These are phyloP conservation scores for Prorocentrum cordatum DNA, from an alignment of 169 alveolate genomes.

Conservation along the genomic window DNA sequence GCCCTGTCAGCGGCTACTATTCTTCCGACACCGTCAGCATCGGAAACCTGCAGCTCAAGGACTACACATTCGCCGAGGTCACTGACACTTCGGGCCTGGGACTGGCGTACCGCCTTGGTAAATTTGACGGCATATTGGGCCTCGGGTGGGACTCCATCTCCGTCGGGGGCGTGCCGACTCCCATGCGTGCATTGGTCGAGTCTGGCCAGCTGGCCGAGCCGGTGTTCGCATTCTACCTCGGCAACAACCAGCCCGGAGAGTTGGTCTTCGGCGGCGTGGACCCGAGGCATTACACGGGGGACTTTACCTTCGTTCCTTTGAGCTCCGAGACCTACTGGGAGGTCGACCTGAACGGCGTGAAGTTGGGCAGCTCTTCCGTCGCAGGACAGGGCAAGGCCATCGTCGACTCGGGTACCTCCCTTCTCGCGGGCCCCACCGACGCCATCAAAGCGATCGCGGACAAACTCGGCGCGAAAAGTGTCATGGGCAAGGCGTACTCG, in stretches of 20 bases:
- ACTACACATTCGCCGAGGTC: constrained; percentile 78
- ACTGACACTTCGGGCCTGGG: constrained; percentile 74
- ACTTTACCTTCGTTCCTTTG: constrained; percentile 77
- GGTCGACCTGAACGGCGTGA: constrained; percentile 71
- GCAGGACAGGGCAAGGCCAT: constrained; percentile 67
- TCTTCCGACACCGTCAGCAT: constrained; percentile 75
- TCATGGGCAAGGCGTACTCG: constrained; percentile 28
- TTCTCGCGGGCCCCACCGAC: constrained; percentile 75
- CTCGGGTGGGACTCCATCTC: constrained; percentile 61
- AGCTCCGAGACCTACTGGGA: constrained; percentile 78
- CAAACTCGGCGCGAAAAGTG: constrained; percentile 53
- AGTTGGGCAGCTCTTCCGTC: background rate
- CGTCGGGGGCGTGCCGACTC: constrained; percentile 37
- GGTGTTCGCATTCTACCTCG: constrained; percentile 48
- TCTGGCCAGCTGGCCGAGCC: constrained; percentile 21
- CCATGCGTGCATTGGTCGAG: constrained; percentile 29
- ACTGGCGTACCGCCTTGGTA: constrained; percentile 75
- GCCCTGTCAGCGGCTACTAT: constrained; percentile 78
- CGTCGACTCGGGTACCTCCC: constrained; percentile 84
- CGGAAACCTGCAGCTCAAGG: constrained; percentile 72
- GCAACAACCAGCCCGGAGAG: constrained; percentile 71
- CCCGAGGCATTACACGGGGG: constrained; percentile 74
- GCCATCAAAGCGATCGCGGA: constrained; percentile 73
- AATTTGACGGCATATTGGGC: constrained; percentile 84
- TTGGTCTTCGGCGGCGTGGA: constrained; percentile 79